Base-by-base conservation (phyloP, 495 filamentous ascomycete species). In the Xylaria acuta region DNA sequence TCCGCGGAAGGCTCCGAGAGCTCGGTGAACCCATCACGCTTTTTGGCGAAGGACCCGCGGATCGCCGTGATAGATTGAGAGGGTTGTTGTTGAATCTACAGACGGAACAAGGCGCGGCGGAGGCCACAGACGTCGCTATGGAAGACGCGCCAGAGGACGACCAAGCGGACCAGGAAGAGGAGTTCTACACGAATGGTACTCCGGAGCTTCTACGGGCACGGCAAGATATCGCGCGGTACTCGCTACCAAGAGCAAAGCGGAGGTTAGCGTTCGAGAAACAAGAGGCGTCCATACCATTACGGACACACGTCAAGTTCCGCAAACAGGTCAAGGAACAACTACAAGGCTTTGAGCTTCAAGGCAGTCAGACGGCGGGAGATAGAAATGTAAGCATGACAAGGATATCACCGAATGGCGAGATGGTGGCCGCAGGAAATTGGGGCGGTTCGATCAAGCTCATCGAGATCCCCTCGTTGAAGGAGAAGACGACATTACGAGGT, bases 21-120 rank as follows among this genome's bases (percentile, higher is more conserved):
- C 85, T 97, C 45, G 93, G 92, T 14, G 91, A 99, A 78, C 97
- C 96, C 3, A 91, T 98, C 68, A 99, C 97, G 6, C 86, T 98
- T 0, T 99, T 99, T 75, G 96, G 94, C 56, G 96, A 99, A 85
- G 94, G 93, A 7, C 92, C 92, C 0, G 90, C 85, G 7, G 95
- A 98, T 75, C 86, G 96, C 69, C 87, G 96, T 83, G 96, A 98
- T 73, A 88, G 96, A 69, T 79, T 99, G 71, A 90, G 96, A 75
- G 92, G 93, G 78, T 83, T 98, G 0, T 84, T 98, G 51, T 71
- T 79, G 36, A 73, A 75, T 43, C 56, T 79, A 30, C 77, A 79
- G 27, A 91, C 91, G 3, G 87, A 88, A 43, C 84, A 93, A 71
- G 58, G 72, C n/a, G 70, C 74, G 11, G 88, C 89, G n/a, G 94